Evolutionary conservation across 345 rosid genomes (phyloP), one percentile per base, ranked within the genome.

Genomic region (Syzygium aqueum): DNA sequence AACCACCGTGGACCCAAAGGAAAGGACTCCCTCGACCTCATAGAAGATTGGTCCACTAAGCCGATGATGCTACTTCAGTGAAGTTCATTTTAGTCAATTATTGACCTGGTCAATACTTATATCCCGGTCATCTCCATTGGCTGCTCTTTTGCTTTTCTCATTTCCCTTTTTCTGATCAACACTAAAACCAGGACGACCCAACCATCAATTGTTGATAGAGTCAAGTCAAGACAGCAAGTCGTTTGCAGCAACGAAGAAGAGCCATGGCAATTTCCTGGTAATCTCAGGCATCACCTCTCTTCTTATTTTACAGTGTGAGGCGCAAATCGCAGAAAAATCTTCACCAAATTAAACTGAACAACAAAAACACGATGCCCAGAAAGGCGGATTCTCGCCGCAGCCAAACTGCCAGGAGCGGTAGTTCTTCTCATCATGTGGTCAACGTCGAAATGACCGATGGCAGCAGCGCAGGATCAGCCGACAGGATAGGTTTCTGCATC

Each of bases 401-500:
- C 80, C 80, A 67, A 33, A 17, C 46, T 22, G 46, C 46, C 80
- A 17, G 80, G 80, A 67, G 22, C 43, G 80, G 80, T 8, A 33
- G 25, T 67, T 33, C 80, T 65, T 65, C 40, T 33, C 23, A 67
- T 67, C 80, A 67, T 67, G 46, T 67, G 43, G 80, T 67, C 25
- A 8, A 33, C 17, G 78, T 67, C 12, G 46, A 67, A 89, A 33
- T 89, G 93, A 12, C 94, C 94, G 50, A 90, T 17, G n/a, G 56
- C 91, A 28, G 85, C 92, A 67, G 80, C 13, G 16, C 77, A 28
- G 73, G 84, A 88, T 84, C 88, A 14, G 53, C 46, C 90, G 15
- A 94, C 94, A 5, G 91, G 92, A 1, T 88, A 84, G 61, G 37
- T 1, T 94, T 93, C 77, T 91, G 92, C 90, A 92, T 93, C 85